These are phyloP conservation scores for Phialophora macrospora DNA, from an alignment of 2,329 filamentous ascomycete species.

Conservation along the genomic window DNA sequence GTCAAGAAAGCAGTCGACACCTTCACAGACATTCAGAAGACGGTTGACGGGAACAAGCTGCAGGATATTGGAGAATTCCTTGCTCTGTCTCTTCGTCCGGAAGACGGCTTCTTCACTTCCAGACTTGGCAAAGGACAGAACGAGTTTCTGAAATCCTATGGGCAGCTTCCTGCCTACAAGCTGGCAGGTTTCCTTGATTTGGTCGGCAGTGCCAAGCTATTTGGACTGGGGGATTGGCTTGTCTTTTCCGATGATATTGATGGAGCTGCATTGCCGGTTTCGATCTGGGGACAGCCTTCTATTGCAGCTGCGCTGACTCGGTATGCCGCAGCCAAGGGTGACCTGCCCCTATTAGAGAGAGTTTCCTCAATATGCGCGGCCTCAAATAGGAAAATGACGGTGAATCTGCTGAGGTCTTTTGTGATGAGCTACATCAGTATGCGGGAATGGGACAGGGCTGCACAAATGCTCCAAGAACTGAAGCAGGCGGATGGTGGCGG, in stretches of 20 bases:
- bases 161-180: slow-evolving; percentile 37
- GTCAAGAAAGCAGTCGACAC: slow-evolving; percentile 30
- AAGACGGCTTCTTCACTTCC: slow-evolving; percentile 28
- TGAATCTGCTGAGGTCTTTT: slow-evolving; percentile 33
- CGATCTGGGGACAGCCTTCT: slow-evolving; percentile 53
- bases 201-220: slow-evolving; percentile 52
- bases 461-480: slow-evolving; percentile 23
- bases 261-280: slow-evolving; percentile 56
- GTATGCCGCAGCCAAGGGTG: slow-evolving; percentile 59
- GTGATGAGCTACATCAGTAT: slow-evolving; percentile 27
- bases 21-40: slow-evolving; percentile 40
- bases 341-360: slow-evolving; percentile 37
- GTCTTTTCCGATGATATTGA: slow-evolving; percentile 59
- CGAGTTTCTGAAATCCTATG: slow-evolving; percentile 37
- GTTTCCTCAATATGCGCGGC: slow-evolving; percentile 13
- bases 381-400: slow-evolving; percentile 25
- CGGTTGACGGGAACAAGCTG: slow-evolving; percentile 52
- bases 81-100: slow-evolving; percentile 10
- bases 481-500: slow-evolving; percentile 36
- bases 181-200: slow-evolving; percentile 59
- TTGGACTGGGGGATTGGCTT: slow-evolving; percentile 59
- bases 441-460: slow-evolving; percentile 31
- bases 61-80: slow-evolving; percentile 37
- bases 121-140: slow-evolving; percentile 14
- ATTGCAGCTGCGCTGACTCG: slow-evolving; percentile 60